phyloP scores from a whole-genome alignment of 495 filamentous ascomycete genomes.

The Daldinia childiae region DNA sequence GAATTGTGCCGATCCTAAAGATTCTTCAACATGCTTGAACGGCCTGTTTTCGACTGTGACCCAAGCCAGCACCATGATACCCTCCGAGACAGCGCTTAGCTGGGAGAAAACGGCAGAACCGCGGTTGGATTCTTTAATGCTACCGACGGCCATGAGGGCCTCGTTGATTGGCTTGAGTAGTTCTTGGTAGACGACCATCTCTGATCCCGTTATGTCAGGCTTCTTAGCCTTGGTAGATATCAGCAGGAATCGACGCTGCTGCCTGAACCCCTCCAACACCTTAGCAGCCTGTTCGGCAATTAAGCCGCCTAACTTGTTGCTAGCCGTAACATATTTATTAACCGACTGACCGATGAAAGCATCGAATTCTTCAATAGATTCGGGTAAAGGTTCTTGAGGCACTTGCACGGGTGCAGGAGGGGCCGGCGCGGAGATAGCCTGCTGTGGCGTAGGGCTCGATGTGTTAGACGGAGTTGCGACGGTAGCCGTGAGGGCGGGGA shows the following conservation, averaged over 20 bases:
- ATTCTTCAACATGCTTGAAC: slow-evolving; percentile 80
- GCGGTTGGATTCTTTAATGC: slow-evolving; percentile 81
- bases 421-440: slow-evolving; percentile 47
- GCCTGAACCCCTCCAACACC: slow-evolving; percentile 69
- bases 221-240: slow-evolving; percentile 93
- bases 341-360: slow-evolving; percentile 78
- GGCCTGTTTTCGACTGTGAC: slow-evolving; percentile 81
- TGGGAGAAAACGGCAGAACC: slow-evolving; percentile 76
- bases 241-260: slow-evolving; percentile 85
- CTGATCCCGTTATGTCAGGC: slow-evolving; percentile 73
- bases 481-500: slow-evolving; percentile 52
- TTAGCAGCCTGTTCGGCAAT: slow-evolving; percentile 74
- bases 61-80: slow-evolving; percentile 87
- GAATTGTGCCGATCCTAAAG: slow-evolving; percentile 81
- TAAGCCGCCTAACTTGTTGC: slow-evolving; percentile 77
- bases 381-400: slow-evolving; percentile 70
- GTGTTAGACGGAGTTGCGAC: slow-evolving; percentile 44
- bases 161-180: slow-evolving; percentile 81
- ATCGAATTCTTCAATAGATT: slow-evolving; percentile 86
- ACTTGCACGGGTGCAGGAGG: slow-evolving; percentile 50
- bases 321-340: slow-evolving; percentile 78
- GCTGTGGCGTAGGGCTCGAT: slow-evolving; percentile 46
- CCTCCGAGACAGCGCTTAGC: slow-evolving; percentile 85
- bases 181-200: slow-evolving; percentile 71
- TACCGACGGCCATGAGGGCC: slow-evolving; percentile 76